Evolutionary conservation across 2,329 filamentous ascomycete genomes (phyloP).

Genomic region (Fusarium staphyleae): DNA sequence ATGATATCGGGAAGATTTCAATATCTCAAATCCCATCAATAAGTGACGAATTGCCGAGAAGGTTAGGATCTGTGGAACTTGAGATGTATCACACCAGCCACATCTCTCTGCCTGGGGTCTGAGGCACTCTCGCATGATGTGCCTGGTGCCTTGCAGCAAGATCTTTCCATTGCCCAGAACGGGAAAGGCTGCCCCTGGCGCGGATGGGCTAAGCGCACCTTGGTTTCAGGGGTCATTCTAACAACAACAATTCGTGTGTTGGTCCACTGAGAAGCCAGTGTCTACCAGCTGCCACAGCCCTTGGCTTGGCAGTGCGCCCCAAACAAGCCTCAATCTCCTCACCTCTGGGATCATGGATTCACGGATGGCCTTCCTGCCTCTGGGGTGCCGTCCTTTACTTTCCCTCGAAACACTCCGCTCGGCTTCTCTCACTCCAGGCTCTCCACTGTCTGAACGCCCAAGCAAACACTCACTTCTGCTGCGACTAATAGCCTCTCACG

Average conservation of each 20-base stretch:
- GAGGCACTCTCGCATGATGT: slow-evolving; percentile 24
- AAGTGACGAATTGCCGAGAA: background rate
- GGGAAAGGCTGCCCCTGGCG: slow-evolving; percentile 14
- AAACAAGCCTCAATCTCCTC: slow-evolving; percentile 42
- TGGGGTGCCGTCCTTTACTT: slow-evolving; percentile 21
- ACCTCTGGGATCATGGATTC: background rate
- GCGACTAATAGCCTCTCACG: slow-evolving; percentile 12
- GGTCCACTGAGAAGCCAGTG: background rate
- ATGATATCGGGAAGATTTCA: background rate
- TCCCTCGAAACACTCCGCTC: slow-evolving; percentile 21
- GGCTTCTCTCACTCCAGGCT: slow-evolving; percentile 3
- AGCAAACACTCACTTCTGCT: slow-evolving; percentile 3
- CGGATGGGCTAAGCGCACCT: slow-evolving; percentile 15
- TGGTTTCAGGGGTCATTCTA: slow-evolving; percentile 27
- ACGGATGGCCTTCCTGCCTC: slow-evolving; percentile 3
- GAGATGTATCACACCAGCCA: slow-evolving; percentile 12
- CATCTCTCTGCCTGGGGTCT: slow-evolving; percentile 10
- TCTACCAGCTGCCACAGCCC: slow-evolving; percentile 6
- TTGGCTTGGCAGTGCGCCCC: slow-evolving; percentile 31
- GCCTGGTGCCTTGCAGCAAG: slow-evolving; percentile 35
- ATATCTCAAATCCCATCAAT: background rate
- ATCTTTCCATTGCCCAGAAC: slow-evolving; percentile 25
- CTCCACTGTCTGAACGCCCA: slow-evolving; percentile 3
- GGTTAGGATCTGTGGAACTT: background rate
- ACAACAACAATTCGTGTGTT: slow-evolving; percentile 11